A percentile compares a stretch with the other conserved stretches of the same genome.
Conservation (phyloP, 805 yeast genomes). For the Babjeviella inositovora region DNA sequence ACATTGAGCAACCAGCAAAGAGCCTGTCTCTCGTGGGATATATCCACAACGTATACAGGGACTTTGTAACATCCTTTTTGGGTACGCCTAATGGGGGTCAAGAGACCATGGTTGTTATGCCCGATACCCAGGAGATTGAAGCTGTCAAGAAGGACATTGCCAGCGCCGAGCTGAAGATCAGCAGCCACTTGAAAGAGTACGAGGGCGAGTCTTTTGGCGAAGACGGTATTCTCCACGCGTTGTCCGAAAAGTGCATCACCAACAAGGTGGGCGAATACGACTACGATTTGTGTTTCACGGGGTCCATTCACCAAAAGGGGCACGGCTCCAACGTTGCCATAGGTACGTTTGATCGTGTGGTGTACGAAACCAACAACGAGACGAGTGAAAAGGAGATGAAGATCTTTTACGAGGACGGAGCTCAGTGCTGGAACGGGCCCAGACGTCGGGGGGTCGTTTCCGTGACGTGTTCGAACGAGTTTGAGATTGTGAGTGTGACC, state of each 20-base stretch:
- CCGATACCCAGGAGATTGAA: too few relatives aligned
- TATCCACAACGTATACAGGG: too few relatives aligned
- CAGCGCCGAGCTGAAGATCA: slow-evolving; percentile 2
- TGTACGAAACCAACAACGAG: slow-evolving; percentile 2
- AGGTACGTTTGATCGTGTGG: slow-evolving; percentile 19
- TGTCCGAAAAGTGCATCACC: slow-evolving; percentile 27
- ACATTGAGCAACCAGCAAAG: too few relatives aligned
- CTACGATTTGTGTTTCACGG: slow-evolving; percentile 46
- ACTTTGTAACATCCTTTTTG: too few relatives aligned
- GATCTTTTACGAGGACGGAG: slow-evolving; percentile 38
- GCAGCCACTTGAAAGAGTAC: slow-evolving; percentile 8
- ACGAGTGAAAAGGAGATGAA: slow-evolving; percentile 4
- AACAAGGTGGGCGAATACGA: slow-evolving; percentile 51
- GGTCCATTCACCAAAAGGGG: slow-evolving; percentile 38
- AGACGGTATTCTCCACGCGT: slow-evolving; percentile 45
- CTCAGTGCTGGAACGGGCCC: slow-evolving; percentile 93
- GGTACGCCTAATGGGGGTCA: too few relatives aligned
- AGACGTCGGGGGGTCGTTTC: slow-evolving; percentile 49
- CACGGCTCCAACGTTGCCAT: slow-evolving; percentile 28
- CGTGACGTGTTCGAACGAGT: slow-evolving; percentile 49
- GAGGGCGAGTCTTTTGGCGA: slow-evolving; percentile 42
- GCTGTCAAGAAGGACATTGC: too few relatives aligned
- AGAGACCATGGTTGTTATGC: too few relatives aligned
- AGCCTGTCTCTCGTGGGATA: too few relatives aligned
- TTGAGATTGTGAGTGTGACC: slow-evolving; percentile 43